Conservation (phyloP, 192 early-diverging fungal genomes). For the Paraglomus brasilianum region DNA sequence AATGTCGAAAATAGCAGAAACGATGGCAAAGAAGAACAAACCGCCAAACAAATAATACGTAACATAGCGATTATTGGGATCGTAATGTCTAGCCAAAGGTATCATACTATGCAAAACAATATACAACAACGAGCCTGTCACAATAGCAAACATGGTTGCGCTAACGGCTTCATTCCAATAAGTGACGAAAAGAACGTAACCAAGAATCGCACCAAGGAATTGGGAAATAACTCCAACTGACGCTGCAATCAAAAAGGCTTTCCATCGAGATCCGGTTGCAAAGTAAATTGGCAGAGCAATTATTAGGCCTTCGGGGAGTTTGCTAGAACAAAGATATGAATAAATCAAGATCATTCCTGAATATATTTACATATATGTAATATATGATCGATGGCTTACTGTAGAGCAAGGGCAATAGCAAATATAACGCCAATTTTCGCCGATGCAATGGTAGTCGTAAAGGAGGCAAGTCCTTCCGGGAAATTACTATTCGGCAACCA, state of each 20-base stretch:
- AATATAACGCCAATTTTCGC: constrained; percentile 8
- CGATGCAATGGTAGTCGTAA: constrained; percentile 1
- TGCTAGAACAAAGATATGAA: neutral
- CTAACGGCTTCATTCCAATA: constrained; percentile 22
- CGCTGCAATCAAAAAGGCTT: constrained; percentile 15
- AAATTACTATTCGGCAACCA: constrained; percentile 23
- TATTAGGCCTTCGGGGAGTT: constrained; percentile 26
- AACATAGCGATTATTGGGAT: constrained; percentile 16
- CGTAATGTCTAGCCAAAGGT: constrained; percentile 24
- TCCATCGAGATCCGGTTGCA: constrained; percentile 9
- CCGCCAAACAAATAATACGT: constrained; percentile 20
- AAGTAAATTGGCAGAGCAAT: constrained; percentile 23
- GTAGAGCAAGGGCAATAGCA: constrained; percentile 20
- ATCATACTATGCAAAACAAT: constrained; percentile 28
- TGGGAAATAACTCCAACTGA: neutral
- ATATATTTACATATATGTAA: too few species aligned
- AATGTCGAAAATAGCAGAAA: constrained; percentile 10
- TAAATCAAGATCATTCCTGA: neutral
- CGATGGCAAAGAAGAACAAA: constrained; percentile 23
- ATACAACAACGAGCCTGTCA: constrained; percentile 18
- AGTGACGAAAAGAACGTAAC: constrained; percentile 28
- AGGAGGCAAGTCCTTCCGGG: constrained; percentile 15
- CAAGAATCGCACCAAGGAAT: constrained; percentile 14
- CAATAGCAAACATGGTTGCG: constrained; percentile 20
- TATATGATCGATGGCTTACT: constrained; percentile 23